Percentiles rank a stretch among this genome's conserved stretches.
Evolutionary conservation across 2,329 filamentous ascomycete species (phyloP).

Genomic region (Claviceps sp.): DNA sequence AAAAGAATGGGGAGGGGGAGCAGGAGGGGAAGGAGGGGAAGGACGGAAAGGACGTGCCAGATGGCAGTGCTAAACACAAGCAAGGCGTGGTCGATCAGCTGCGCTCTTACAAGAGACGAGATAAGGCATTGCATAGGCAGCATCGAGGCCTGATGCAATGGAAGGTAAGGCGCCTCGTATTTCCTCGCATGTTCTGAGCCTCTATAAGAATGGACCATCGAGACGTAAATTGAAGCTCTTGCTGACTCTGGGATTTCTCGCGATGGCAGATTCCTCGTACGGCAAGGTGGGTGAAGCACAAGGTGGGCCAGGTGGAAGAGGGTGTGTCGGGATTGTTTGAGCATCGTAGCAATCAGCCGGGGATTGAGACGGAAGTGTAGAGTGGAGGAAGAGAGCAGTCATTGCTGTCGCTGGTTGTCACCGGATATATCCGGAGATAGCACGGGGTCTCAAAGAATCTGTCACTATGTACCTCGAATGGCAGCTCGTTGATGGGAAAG

Average conservation of each 20-base stretch:
- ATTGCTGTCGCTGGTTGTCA: neutral
- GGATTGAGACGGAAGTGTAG: conserved; percentile 58
- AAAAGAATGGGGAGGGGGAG: conserved; percentile 23
- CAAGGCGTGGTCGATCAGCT: conserved; percentile 35
- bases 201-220: too few species aligned
- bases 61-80: conserved; percentile 25
- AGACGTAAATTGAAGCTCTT: too few species aligned
- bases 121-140: conserved; percentile 47
- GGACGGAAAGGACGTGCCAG: conserved; percentile 22
- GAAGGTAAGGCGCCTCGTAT: conserved; percentile 22
- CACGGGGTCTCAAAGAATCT: too few species aligned
- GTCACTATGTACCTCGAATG: too few species aligned
- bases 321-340: conserved; percentile 44
- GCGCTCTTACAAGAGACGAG: conserved; percentile 46
- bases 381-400: neutral
- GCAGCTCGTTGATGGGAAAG: too few species aligned
- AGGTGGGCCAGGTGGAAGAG: conserved; percentile 42
- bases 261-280: conserved; percentile 25
- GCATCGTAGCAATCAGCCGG: conserved; percentile 42
- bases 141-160: conserved; percentile 66
- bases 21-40: conserved; percentile 17
- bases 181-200: neutral
- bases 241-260: too few species aligned
- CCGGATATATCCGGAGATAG: too few species aligned
- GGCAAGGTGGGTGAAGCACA: conserved; percentile 38